Base-by-base conservation (phyloP, 2,329 filamentous ascomycete species). In the Achaetomium macrosporum region DNA sequence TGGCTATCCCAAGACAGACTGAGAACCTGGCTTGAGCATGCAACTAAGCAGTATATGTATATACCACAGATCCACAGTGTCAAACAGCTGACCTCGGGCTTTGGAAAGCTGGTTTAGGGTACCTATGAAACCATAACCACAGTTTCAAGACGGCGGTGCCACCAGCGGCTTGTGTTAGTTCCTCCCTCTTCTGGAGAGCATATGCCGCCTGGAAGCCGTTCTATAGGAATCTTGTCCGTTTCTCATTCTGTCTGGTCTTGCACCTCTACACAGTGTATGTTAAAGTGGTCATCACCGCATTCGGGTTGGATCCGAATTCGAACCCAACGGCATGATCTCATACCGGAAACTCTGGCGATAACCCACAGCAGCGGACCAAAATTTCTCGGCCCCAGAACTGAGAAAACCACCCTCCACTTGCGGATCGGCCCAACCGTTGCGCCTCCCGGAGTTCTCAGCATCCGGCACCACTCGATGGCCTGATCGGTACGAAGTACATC, bases 401-500 rank as follows among this genome's bases (percentile, higher is more conserved):
- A 53, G 30, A 41, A 25, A 25, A n/a, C 43, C 47, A 35, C 35
- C 42, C 41, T 42, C 47, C 42, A 49, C 42, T 50, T n/a, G 47
- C 42, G 47, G 42, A 36, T 42, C 49, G 42, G 50, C 49, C 49
- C 50, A 51, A 53, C 16, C 39, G n/a, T 46, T 29, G 37, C 47
- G 16, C 44, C 54, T 16, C 53, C 46, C 58, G 60, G 60, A 55
- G 53, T 42, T 42, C 40, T 44, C 41, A 44, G 36, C 53, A 57
- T 59, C 62, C 62, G 61, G 46, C n/a, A 51, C 35, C 48, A 20
- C 50, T 59, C 41, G 43, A 63, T 64, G 58, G 55, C 53, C 60
- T 63, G 60, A 64, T 60, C 50, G 31, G 15, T 36, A 36, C 37
- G 40, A n/a, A n/a, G n/a, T n/a, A n/a, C n/a, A n/a, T 42, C 46